These are phyloP conservation scores for Borovskyia barvae DNA, from an alignment of 208 protist genomes.

Conservation along the genomic window DNA sequence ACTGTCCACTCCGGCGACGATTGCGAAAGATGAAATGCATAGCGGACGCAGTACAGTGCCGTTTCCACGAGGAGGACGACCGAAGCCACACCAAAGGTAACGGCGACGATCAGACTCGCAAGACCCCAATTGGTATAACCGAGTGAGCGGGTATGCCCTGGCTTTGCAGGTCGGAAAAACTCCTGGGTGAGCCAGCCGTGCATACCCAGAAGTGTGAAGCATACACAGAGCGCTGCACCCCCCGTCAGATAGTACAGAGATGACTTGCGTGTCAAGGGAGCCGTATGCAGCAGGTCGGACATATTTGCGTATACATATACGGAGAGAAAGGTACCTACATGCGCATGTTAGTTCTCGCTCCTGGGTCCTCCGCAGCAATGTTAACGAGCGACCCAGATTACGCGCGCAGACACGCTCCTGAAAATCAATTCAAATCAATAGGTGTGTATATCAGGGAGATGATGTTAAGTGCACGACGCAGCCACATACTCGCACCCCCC, in stretches of 20 bases:
- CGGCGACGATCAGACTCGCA: neutral
- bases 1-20: constrained; percentile 11
- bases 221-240: neutral
- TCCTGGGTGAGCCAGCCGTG: constrained; percentile 2
- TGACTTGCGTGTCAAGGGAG: constrained; percentile 14
- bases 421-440: too few species aligned
- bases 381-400: too few species aligned
- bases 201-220: neutral
- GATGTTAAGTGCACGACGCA: too few species aligned
- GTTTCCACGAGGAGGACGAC: constrained; percentile 15
- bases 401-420: too few species aligned
- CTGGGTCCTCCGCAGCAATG: too few species aligned
- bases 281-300: constrained; percentile 15
- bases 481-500: too few species aligned
- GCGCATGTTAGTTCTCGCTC: too few species aligned
- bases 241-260: constrained; percentile 12
- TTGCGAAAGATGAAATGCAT: constrained; percentile 15
- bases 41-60: constrained; percentile 11
- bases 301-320: too few species aligned
- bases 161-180: neutral
- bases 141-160: neutral
- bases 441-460: too few species aligned
- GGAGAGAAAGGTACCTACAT: too few species aligned
- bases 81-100: constrained; percentile 14
- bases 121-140: constrained; percentile 4